Conservation (phyloP, 2,329 filamentous ascomycete species). For the Trichoderma gracile region DNA sequence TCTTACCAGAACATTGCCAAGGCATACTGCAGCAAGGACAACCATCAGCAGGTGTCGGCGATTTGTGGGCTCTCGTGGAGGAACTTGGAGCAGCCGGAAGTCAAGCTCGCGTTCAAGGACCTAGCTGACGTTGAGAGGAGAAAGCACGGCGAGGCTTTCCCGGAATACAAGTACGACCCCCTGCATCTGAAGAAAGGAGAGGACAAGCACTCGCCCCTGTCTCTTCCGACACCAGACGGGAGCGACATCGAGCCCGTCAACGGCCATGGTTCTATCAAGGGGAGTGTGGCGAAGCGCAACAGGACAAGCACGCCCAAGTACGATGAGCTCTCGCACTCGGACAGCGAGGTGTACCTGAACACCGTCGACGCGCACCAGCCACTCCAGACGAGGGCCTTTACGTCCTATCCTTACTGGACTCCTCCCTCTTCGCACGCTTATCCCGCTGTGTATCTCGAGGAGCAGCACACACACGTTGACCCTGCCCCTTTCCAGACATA, state of each 20-base stretch:
- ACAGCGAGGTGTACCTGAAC: neutral
- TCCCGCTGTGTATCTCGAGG: neutral
- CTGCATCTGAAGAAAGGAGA: constrained; percentile 59
- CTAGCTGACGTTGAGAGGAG: constrained; percentile 78
- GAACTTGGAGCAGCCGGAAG: constrained; percentile 68
- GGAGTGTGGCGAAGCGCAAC: neutral
- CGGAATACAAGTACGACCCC: constrained; percentile 91
- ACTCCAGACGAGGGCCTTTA: neutral
- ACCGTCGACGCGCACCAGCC: neutral
- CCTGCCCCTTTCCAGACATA: neutral
- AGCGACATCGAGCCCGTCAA: constrained; percentile 48
- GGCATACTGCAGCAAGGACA: constrained; percentile 76
- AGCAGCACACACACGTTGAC: neutral
- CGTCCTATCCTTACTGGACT: neutral
- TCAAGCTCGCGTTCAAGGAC: constrained; percentile 74
- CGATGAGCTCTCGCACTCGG: neutral
- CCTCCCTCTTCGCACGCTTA: neutral
- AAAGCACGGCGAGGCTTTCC: constrained; percentile 83
- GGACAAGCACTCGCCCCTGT: neutral
- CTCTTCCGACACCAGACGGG: constrained; percentile 31
- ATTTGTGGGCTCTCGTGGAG: constrained; percentile 84
- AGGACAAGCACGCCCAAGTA: neutral
- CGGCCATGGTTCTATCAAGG: neutral
- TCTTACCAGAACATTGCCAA: constrained; percentile 88
- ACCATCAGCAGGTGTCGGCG: constrained; percentile 88